Conservation (phyloP, 2,329 filamentous ascomycete genomes). For the Ustulina deusta region DNA sequence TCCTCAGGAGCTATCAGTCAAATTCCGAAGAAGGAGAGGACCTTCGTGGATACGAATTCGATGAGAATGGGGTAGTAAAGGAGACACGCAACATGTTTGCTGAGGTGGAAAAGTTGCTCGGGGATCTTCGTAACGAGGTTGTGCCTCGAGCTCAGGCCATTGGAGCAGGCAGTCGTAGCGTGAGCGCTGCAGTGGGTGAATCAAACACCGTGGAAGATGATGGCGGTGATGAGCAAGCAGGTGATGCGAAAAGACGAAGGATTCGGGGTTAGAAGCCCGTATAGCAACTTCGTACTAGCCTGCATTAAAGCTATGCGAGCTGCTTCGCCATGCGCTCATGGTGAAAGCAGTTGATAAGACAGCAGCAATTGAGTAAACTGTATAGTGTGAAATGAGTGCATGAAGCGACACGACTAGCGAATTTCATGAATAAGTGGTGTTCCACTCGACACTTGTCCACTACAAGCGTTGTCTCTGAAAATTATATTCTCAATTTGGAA, state of each 20-base stretch:
- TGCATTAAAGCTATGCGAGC: not conserved
- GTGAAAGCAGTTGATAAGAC: not conserved
- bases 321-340: not conserved
- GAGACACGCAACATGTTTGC: constrained; percentile 91
- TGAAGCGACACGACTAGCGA: not conserved
- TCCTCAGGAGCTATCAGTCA: constrained; percentile 59
- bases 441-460: not conserved
- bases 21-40: constrained; percentile 56
- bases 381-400: constrained; percentile 22
- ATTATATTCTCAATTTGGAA: not conserved
- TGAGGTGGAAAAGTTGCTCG: constrained; percentile 83
- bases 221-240: constrained; percentile 57
- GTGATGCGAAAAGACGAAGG: constrained; percentile 54
- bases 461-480: not conserved
- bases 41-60: constrained; percentile 71
- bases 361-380: constrained; percentile 6
- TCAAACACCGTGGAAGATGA: constrained; percentile 62
- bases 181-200: constrained; percentile 55
- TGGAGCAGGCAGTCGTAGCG: constrained; percentile 48
- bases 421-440: not conserved
- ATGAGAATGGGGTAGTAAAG: constrained; percentile 88
- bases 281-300: not conserved
- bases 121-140: constrained; percentile 79
- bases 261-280: constrained; percentile 46
- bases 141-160: constrained; percentile 58